Percentiles rank a stretch among this genome's conserved stretches.
phyloP scores from a whole-genome alignment of 2,329 filamentous ascomycete species.

The Alternaria alternata region DNA sequence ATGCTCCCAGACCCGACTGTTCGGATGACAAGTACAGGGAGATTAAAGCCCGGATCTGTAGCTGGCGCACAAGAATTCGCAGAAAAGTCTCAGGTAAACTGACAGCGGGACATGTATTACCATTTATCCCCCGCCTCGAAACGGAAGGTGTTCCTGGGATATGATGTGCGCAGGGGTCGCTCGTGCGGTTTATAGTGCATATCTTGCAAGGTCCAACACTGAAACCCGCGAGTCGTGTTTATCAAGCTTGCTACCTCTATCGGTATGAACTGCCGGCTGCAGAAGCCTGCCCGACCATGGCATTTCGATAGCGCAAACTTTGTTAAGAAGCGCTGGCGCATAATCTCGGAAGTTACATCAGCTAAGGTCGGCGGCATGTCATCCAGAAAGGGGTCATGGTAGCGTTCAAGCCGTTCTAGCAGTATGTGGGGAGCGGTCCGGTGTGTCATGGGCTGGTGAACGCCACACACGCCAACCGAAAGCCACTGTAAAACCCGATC shows the following conservation, averaged over 20 bases:
- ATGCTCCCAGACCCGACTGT: background rate
- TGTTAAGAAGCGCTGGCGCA: slow-evolving; percentile 4
- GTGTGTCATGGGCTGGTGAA: slow-evolving; percentile 5
- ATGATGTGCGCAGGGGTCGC: slow-evolving; percentile 6
- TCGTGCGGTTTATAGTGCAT: background rate
- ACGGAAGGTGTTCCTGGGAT: slow-evolving; percentile 7
- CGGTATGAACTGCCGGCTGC: slow-evolving; percentile 8
- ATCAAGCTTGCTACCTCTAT: background rate
- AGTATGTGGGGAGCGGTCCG: slow-evolving; percentile 9
- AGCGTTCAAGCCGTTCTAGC: background rate
- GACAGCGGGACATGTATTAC: slow-evolving; percentile 1
- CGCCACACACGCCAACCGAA: slow-evolving; percentile 7
- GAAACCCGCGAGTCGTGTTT: slow-evolving; percentile 11
- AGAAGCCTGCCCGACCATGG: slow-evolving; percentile 4
- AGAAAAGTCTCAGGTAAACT: background rate
- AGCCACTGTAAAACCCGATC: background rate
- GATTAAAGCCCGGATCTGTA: background rate
- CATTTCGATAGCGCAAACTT: slow-evolving; percentile 13
- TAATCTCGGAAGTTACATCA: background rate
- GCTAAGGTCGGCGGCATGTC: background rate
- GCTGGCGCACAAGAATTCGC: background rate
- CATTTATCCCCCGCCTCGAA: slow-evolving; percentile 4
- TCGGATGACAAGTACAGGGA: background rate
- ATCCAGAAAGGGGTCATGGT: slow-evolving; percentile 10
- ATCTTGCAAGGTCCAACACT: slow-evolving; percentile 3